Evolutionary conservation across 2,329 filamentous ascomycete genomes (phyloP).

Genomic region (Ilyonectria sp.): DNA sequence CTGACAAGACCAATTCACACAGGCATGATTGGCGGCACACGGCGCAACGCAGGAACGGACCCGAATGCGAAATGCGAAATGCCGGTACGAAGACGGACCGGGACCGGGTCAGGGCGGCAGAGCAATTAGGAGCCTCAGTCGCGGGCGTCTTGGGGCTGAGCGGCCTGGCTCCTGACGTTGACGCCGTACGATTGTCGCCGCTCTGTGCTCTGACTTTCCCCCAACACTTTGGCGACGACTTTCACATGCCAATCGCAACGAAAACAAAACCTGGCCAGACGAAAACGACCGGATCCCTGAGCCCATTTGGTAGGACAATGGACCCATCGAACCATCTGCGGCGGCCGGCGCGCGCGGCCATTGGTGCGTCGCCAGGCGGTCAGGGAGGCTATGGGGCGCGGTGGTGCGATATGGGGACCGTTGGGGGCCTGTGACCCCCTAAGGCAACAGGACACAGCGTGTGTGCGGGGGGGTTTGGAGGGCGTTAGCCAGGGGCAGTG

Average conservation of each 20-base stretch:
- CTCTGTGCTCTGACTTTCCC: background rate
- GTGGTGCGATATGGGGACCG: conserved; percentile 26
- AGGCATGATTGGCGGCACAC: conserved; percentile 11
- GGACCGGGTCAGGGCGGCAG: conserved; percentile 15
- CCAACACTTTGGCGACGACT: conserved; percentile 25
- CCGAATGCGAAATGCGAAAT: conserved; percentile 26
- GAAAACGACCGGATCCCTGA: conserved; percentile 33
- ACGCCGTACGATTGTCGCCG: conserved; percentile 28
- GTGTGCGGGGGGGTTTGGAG: background rate
- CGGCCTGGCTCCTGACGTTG: background rate
- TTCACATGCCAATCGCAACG: conserved; percentile 25
- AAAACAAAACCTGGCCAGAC: conserved; percentile 6
- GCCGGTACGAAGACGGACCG: conserved; percentile 31
- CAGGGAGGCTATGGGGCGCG: conserved; percentile 25
- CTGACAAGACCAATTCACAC: conserved; percentile 11
- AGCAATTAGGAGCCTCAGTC: background rate
- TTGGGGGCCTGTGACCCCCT: conserved; percentile 11
- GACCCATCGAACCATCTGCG: conserved; percentile 31
- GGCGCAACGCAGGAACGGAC: conserved; percentile 21
- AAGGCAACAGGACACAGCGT: conserved; percentile 9
- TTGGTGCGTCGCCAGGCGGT: conserved; percentile 29
- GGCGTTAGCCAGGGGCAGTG: conserved; percentile 1
- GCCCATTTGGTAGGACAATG: conserved; percentile 19
- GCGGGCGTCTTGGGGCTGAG: background rate
- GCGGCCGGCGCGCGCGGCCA: conserved; percentile 16